Evolutionary conservation across 176 grass and related monocot genomes (phyloP), one percentile per base, ranked within the genome.

Genomic region (Raddia distichophylla): DNA sequence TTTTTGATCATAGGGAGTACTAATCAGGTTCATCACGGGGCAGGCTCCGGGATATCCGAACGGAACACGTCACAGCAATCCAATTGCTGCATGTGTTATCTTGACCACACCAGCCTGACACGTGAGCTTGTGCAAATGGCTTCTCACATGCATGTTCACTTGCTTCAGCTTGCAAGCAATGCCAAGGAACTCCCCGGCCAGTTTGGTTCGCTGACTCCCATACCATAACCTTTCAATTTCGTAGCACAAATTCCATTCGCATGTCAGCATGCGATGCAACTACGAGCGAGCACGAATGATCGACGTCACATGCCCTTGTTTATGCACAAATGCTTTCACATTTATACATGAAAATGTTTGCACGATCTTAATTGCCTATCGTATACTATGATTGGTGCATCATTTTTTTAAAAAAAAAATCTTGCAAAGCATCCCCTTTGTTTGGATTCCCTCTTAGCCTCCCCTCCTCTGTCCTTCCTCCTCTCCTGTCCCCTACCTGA

Each of bases 121-220:
- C 64, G 48, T 53, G 58, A 78, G 3, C 84, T 82, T 66, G 73
- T 60, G 75, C 75, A 19, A 15, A 16, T 15, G 67, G 11, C 54
- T 3, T 2, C 1, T 5, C 22, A 51, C 74, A 40, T 49, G 74
- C 52, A 17, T 32, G 33, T 15, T 45, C 43, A 18, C 27, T 76
- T 70, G 87, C 62, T 68, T 69, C 10, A 22, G 5, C 56, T 20
- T 72, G 17, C 6, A 82, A 71, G 79, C 44, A 50, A 82, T 3
- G 19, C 22, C 14, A 61, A 82, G 20, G 13, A 15, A 14, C 60
- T n/a, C n/a, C n/a, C n/a, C n/a, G n/a, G n/a, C n/a, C n/a, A n/a
- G 8, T 54, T 14, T 19, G 6, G 11, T 14, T 19, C 17, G 11
- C 34, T 13, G 33, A 71, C 27, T 3, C 47, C 47, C 10, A 1